phyloP scores from a whole-genome alignment of 1,284 basidiomycete genomes.

The Hymenochaete sp. region DNA sequence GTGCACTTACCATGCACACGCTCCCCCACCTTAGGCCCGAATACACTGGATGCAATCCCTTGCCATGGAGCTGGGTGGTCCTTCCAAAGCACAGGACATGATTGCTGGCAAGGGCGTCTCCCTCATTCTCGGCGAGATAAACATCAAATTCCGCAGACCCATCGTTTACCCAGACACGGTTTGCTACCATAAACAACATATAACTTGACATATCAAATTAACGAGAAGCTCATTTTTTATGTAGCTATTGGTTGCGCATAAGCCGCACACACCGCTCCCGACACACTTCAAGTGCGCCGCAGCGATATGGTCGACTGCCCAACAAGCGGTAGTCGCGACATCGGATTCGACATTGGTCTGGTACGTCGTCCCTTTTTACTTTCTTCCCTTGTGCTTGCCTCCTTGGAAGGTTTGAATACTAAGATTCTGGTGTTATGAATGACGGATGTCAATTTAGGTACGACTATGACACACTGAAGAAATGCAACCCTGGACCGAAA shows the following conservation, averaged over 20 bases:
- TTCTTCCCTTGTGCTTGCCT: not conserved
- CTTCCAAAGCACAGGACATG: constrained; percentile 43
- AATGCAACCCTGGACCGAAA: constrained; percentile 50
- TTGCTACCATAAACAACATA: constrained; percentile 19
- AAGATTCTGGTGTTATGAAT: not conserved
- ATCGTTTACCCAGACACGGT: constrained; percentile 68
- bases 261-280: constrained; percentile 10
- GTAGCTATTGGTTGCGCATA: constrained; percentile 59
- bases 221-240: constrained; percentile 4
- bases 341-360: constrained; percentile 59
- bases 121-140: constrained; percentile 62
- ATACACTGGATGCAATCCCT: constrained; percentile 55
- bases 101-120: constrained; percentile 53
- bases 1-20: too few relatives aligned
- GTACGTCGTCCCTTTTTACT: constrained; percentile 22
- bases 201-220: not conserved
- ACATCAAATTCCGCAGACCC: constrained; percentile 55
- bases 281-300: constrained; percentile 42
- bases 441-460: constrained; percentile 29
- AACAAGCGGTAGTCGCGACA: constrained; percentile 52
- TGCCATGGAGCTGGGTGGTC: constrained; percentile 51
- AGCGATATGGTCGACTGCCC: constrained; percentile 53
- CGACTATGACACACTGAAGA: constrained; percentile 56
- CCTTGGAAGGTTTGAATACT: too few relatives aligned
- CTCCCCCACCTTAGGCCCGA: constrained; percentile 36